Conservation (phyloP, 1,284 basidiomycete species). For the Tylopilus sp. region DNA sequence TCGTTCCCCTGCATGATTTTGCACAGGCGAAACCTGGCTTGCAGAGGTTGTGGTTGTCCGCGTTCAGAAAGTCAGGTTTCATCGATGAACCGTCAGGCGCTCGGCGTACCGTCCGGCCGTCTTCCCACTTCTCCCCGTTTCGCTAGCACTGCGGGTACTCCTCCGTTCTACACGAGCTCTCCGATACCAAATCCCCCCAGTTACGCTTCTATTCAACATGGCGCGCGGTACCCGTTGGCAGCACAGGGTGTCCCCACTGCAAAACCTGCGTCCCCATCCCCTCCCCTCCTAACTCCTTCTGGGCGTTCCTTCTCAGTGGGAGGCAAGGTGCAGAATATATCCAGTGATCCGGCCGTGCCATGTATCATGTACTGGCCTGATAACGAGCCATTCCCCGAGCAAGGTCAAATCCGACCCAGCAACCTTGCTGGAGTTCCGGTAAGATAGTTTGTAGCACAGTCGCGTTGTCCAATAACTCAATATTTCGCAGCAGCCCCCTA, state of each 20-base stretch:
- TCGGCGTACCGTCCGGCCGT: constrained; percentile 32
- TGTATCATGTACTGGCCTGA: constrained; percentile 86
- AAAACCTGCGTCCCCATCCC: constrained; percentile 39
- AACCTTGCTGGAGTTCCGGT: constrained; percentile 51
- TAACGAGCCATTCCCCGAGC: constrained; percentile 74
- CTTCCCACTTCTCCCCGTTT: constrained; percentile 44
- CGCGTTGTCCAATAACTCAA: background rate
- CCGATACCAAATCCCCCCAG: constrained; percentile 24
- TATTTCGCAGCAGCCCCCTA: constrained; percentile 62
- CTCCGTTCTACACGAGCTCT: constrained; percentile 13
- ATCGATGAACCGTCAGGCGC: constrained; percentile 29
- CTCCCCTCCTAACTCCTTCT: constrained; percentile 73
- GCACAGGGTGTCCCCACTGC: constrained; percentile 17
- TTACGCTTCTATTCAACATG: constrained; percentile 17
- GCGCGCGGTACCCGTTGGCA: constrained; percentile 13
- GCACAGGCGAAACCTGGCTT: constrained; percentile 65
- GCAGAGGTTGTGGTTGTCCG: constrained; percentile 69
- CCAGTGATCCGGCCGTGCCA: constrained; percentile 60
- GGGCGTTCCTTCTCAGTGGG: constrained; percentile 68
- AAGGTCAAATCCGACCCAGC: constrained; percentile 68
- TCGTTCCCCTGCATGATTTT: constrained; percentile 44
- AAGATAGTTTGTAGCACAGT: constrained; percentile 24
- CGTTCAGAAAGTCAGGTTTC: constrained; percentile 40
- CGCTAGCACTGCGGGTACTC: constrained; percentile 20
- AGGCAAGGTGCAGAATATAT: constrained; percentile 74